Conservation (phyloP, 2,329 filamentous ascomycete species). For the Mycocentrospora acerina region DNA sequence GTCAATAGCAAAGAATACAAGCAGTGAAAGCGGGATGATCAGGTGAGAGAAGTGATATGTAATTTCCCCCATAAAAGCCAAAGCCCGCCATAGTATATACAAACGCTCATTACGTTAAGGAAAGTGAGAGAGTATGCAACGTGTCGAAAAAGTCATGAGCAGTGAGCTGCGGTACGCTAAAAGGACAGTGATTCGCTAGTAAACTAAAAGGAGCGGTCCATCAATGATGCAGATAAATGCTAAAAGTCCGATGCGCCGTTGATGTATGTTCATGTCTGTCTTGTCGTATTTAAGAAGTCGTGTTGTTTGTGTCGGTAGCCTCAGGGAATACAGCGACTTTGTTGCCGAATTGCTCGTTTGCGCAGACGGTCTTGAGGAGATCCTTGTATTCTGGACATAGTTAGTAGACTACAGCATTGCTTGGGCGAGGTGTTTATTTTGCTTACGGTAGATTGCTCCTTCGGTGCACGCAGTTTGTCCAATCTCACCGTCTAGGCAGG, state of each 20-base stretch:
- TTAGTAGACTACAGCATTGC: slow-evolving; percentile 4
- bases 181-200: too few relatives aligned
- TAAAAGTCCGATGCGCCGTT: slow-evolving; percentile 9
- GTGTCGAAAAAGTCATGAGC: too few relatives aligned
- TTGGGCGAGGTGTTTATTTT: background rate
- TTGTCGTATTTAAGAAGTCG: slow-evolving; percentile 4
- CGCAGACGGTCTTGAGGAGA: slow-evolving; percentile 12
- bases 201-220: background rate
- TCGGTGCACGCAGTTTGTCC: slow-evolving; percentile 15
- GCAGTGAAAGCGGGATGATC: too few relatives aligned
- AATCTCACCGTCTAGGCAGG: slow-evolving; percentile 16
- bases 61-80: too few relatives aligned
- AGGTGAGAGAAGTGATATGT: too few relatives aligned
- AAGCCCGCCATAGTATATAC: too few relatives aligned
- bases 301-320: slow-evolving; percentile 4
- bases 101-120: too few relatives aligned
- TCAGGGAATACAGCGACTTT: slow-evolving; percentile 10
- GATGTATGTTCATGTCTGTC: slow-evolving; percentile 11
- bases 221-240: slow-evolving; percentile 11
- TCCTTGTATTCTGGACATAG: slow-evolving; percentile 18
- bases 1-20: too few relatives aligned
- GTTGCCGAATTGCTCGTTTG: slow-evolving; percentile 8
- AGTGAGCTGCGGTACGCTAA: too few relatives aligned
- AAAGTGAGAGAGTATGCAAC: too few relatives aligned
- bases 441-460: slow-evolving; percentile 19